Evolutionary conservation across 2,329 filamentous ascomycete genomes (phyloP).

Genomic region (Diplodia mutila): DNA sequence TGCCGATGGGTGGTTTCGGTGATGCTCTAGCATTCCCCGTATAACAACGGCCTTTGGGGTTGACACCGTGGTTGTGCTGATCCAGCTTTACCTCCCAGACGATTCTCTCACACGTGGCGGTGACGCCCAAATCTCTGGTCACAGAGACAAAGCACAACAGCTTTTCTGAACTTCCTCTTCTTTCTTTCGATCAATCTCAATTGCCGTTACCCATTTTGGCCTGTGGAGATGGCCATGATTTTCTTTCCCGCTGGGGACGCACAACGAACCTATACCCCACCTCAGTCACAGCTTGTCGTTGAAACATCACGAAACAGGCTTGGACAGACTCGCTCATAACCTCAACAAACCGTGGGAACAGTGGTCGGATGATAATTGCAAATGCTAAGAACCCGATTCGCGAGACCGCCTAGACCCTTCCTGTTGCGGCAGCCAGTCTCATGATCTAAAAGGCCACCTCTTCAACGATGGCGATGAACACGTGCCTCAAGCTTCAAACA

Average conservation of each 20-base stretch:
- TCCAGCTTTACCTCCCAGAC: neutral
- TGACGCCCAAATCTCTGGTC: slow-evolving; percentile 2
- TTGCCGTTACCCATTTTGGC: neutral
- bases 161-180: neutral
- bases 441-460: neutral
- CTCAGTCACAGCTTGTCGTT: neutral
- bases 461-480: neutral
- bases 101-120: neutral
- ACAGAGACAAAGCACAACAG: neutral
- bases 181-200: neutral
- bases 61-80: neutral
- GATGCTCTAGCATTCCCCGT: neutral
- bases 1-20: neutral
- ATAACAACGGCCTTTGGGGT: neutral
- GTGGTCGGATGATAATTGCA: neutral
- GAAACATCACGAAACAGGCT: neutral
- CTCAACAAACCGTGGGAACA: neutral
- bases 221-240: neutral
- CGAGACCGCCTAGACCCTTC: neutral
- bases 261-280: neutral
- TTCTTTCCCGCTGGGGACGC: neutral
- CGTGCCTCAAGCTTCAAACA: neutral
- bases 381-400: neutral
- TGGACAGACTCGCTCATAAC: neutral
- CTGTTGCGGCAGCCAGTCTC: neutral